A percentile compares a stretch with the other conserved stretches of the same genome.
Conservation (phyloP, 202 grass and related monocot species). For the Schoenoplectus triqueter region DNA sequence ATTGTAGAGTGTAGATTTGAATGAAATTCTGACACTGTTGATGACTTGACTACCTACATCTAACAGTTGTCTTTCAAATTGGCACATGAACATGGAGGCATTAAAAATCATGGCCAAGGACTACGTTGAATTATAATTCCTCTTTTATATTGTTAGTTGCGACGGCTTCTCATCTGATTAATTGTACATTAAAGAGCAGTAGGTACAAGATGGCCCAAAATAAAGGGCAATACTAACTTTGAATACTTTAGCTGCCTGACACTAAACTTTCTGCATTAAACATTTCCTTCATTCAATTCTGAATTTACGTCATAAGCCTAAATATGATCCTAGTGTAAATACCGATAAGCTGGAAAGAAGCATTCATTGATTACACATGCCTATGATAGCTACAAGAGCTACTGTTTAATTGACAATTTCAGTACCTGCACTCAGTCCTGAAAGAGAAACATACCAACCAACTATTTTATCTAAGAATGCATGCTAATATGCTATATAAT, state of each 20-base stretch:
- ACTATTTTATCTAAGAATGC: not conserved
- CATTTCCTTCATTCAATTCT: constrained; percentile 34
- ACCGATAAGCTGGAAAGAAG: constrained; percentile 25
- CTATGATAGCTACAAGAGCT: constrained; percentile 11
- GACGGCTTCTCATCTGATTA: constrained; percentile 4
- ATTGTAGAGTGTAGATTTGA: not conserved
- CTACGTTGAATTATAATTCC: constrained; percentile 27
- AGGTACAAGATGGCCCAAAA: constrained; percentile 29
- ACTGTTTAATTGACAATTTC: constrained; percentile 8
- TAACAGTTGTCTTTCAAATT: constrained; percentile 30
- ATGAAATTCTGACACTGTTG: constrained; percentile 5
- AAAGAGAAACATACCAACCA: not conserved
- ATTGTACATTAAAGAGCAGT: constrained; percentile 33
- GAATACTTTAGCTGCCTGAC: constrained; percentile 17
- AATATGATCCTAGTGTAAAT: constrained; percentile 32
- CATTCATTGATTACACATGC: constrained; percentile 39
- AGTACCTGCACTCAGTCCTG: not conserved
- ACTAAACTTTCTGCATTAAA: constrained; percentile 35
- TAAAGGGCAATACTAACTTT: constrained; percentile 22
- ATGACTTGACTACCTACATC: constrained; percentile 20
- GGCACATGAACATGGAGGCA: constrained; percentile 32
- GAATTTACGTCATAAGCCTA: constrained; percentile 6
- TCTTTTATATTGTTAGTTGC: constrained; percentile 18
- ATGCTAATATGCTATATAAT: not conserved
- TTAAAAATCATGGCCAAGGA: constrained; percentile 24